These are phyloP conservation scores for Turritis glabra DNA, from an alignment of 345 rosid genomes.

Conservation along the genomic window DNA sequence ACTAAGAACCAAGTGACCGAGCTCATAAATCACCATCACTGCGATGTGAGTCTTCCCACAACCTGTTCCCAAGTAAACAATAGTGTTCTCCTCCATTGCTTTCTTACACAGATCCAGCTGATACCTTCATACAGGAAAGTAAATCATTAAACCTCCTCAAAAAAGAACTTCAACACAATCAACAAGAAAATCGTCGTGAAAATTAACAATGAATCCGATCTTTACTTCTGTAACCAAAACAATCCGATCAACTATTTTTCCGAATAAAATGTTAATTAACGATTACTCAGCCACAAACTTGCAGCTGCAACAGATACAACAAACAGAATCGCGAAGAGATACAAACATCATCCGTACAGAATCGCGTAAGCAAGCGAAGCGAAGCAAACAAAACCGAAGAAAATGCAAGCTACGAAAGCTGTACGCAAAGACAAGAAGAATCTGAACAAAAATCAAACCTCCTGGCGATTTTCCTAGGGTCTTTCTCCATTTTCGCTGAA, in stretches of 20 bases:
- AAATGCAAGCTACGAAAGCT: neutral
- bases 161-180: neutral
- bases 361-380: slow-evolving; percentile 9
- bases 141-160: neutral
- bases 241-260: no score
- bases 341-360: neutral
- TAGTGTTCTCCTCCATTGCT: slow-evolving; percentile 77
- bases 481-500: slow-evolving; percentile 40
- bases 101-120: slow-evolving; percentile 84
- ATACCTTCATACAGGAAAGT: slow-evolving; percentile 51
- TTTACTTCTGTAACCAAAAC: neutral
- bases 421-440: neutral
- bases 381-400: no score
- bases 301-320: neutral
- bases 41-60: slow-evolving; percentile 97
- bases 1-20: slow-evolving; percentile 63
- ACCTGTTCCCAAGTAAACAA: slow-evolving; percentile 87
- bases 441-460: slow-evolving; percentile 32
- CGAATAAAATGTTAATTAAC: no score
- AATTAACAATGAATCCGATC: neutral
- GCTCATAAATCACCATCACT: slow-evolving; percentile 78
- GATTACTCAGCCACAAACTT: neutral
- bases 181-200: neutral
- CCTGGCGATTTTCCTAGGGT: slow-evolving; percentile 61
- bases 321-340: neutral